A percentile compares a stretch with the other conserved stretches of the same genome.
These are phyloP conservation scores for Multifurca ochricompacta DNA, from an alignment of 768 basidiomycete genomes.

Conservation along the genomic window DNA sequence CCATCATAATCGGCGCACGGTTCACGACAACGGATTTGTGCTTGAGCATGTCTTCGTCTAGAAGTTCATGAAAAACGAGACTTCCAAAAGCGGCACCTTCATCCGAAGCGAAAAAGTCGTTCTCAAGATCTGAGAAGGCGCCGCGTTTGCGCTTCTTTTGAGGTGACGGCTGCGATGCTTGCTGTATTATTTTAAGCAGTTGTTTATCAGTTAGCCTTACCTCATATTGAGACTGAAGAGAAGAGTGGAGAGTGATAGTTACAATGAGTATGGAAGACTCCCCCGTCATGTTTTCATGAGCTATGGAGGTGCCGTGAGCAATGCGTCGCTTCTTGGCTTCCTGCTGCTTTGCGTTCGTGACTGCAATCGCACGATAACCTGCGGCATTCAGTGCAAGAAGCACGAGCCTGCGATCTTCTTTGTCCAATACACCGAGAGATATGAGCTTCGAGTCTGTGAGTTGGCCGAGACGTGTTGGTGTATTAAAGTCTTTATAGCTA, in stretches of 20 bases:
- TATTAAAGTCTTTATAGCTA: constrained; percentile 69
- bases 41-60: constrained; percentile 63
- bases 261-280: constrained; percentile 14
- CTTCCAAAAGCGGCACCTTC: constrained; percentile 45
- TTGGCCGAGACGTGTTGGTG: constrained; percentile 45
- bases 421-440: constrained; percentile 50
- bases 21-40: constrained; percentile 66
- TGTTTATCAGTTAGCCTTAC: neutral
- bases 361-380: constrained; percentile 38
- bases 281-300: neutral
- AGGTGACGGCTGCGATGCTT: constrained; percentile 27
- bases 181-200: neutral
- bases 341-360: constrained; percentile 6
- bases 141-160: constrained; percentile 45
- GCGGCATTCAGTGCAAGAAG: constrained; percentile 55
- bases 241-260: neutral
- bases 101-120: constrained; percentile 49
- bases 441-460: constrained; percentile 55
- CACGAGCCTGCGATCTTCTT: constrained; percentile 55
- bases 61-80: constrained; percentile 63
- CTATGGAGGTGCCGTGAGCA: constrained; percentile 2
- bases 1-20: constrained; percentile 91
- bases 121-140: constrained; percentile 30
- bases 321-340: constrained; percentile 19
- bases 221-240: neutral